phyloP scores from a whole-genome alignment of 768 basidiomycete genomes.

The Phlebiopsis gigantea region DNA sequence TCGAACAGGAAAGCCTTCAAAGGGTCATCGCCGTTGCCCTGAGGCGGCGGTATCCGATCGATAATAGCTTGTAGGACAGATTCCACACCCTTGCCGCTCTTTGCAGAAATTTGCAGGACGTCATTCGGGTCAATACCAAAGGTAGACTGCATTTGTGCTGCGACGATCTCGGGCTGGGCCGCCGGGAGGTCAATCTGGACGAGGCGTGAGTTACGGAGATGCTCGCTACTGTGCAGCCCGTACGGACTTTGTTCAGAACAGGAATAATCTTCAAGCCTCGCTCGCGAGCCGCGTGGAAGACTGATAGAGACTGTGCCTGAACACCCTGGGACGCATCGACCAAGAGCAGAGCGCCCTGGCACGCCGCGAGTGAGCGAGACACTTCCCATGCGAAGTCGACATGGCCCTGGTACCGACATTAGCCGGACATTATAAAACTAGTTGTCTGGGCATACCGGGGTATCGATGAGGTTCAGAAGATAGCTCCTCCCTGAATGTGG shows the following conservation, averaged over 20 bases:
- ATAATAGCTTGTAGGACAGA: slow-evolving; percentile 75
- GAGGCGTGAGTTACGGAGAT: background rate
- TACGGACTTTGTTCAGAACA: slow-evolving; percentile 80
- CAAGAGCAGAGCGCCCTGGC: slow-evolving; percentile 79
- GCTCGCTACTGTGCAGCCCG: background rate
- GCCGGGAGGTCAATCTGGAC: slow-evolving; percentile 86
- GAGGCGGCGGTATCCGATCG: slow-evolving; percentile 79
- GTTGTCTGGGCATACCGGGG: slow-evolving; percentile 50
- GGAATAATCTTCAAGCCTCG: slow-evolving; percentile 80
- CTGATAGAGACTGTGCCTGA: slow-evolving; percentile 95
- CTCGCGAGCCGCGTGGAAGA: slow-evolving; percentile 85
- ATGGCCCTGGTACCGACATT: slow-evolving; percentile 56
- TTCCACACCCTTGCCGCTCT: slow-evolving; percentile 83
- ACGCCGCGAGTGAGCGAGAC: slow-evolving; percentile 85
- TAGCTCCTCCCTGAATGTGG: slow-evolving; percentile 46
- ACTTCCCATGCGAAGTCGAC: slow-evolving; percentile 99
- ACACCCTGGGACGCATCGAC: slow-evolving; percentile 98
- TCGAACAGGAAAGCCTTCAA: slow-evolving; percentile 91
- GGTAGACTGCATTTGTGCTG: slow-evolving; percentile 74
- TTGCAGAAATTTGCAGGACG: slow-evolving; percentile 83
- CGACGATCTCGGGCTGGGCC: slow-evolving; percentile 76
- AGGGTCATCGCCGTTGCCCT: slow-evolving; percentile 42
- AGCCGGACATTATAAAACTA: background rate
- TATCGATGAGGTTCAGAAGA: slow-evolving; percentile 93
- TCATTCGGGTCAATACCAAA: slow-evolving; percentile 75